Evolutionary conservation across 306 rosid genomes (phyloP).

Genomic region (Carpinus fangiana): DNA sequence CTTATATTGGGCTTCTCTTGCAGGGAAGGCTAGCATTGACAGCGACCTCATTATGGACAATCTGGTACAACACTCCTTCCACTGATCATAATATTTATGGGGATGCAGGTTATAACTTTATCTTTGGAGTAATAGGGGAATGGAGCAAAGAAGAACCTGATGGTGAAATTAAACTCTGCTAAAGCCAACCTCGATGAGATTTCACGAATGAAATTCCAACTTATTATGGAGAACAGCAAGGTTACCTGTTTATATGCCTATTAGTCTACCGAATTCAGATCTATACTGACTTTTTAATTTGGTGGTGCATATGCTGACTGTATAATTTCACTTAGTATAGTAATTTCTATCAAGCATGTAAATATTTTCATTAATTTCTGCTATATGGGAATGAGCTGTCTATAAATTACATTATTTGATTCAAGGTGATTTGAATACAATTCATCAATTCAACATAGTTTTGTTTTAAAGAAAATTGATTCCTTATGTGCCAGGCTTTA

Average conservation of each 20-base stretch:
- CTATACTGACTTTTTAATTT: background rate
- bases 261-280: constrained; percentile 11
- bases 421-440: background rate
- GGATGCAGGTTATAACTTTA: constrained; percentile 29
- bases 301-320: constrained; percentile 12
- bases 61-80: constrained; percentile 44
- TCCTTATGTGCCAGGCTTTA: background rate
- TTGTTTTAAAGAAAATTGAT: background rate
- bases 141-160: constrained; percentile 47
- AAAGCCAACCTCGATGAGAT: constrained; percentile 65
- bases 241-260: constrained; percentile 39
- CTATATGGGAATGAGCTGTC: background rate
- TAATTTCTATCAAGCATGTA: constrained; percentile 7
- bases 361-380: background rate
- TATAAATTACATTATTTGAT: background rate
- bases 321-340: background rate
- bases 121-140: constrained; percentile 51
- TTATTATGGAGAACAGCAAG: constrained; percentile 57
- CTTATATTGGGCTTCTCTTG: constrained; percentile 18
- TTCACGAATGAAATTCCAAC: constrained; percentile 48
- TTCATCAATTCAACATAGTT: background rate
- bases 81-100: constrained; percentile 11
- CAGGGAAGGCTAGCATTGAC: constrained; percentile 47
- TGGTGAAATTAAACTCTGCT: constrained; percentile 59
- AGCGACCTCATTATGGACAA: constrained; percentile 33